Conservation (phyloP, 2,329 filamentous ascomycete genomes). For the Plenodomus lindquistii region DNA sequence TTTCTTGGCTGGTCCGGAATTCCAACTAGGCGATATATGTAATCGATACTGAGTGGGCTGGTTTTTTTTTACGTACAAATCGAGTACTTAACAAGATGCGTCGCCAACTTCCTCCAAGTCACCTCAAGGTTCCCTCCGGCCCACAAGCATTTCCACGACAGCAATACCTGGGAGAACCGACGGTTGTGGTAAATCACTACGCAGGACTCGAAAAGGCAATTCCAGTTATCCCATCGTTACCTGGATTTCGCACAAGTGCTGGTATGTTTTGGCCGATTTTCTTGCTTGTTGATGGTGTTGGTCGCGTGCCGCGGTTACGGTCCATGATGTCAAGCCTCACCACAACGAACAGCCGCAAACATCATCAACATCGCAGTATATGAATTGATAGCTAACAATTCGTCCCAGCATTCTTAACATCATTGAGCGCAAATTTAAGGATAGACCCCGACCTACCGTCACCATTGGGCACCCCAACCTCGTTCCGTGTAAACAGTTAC, state of each 20-base stretch:
- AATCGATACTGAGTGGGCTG: slow-evolving; percentile 9
- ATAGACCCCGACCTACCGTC: slow-evolving; percentile 63
- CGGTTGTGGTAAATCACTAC: slow-evolving; percentile 41
- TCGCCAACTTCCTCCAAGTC: slow-evolving; percentile 39
- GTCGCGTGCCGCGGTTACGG: slow-evolving; percentile 4
- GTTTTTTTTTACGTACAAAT: slow-evolving; percentile 15
- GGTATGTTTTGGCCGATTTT: slow-evolving; percentile 34
- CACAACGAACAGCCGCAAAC: neutral
- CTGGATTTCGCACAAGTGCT: slow-evolving; percentile 45
- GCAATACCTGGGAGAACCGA: slow-evolving; percentile 30
- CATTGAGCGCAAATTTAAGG: slow-evolving; percentile 77
- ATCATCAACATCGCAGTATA: neutral
- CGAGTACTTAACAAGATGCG: slow-evolving; percentile 26
- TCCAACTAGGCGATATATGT: slow-evolving; percentile 19
- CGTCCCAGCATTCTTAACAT: slow-evolving; percentile 75
- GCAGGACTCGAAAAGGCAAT: slow-evolving; percentile 41
- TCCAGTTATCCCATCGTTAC: slow-evolving; percentile 41
- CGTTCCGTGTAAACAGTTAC: slow-evolving; percentile 47
- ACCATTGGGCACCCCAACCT: slow-evolving; percentile 67
- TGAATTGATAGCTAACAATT: slow-evolving; percentile 14
- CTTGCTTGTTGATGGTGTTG: slow-evolving; percentile 23
- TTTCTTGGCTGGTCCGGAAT: slow-evolving; percentile 25
- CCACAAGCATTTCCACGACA: slow-evolving; percentile 36
- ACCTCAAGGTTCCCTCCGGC: slow-evolving; percentile 38
- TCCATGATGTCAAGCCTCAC: slow-evolving; percentile 8